phyloP scores from a whole-genome alignment of 2,329 filamentous ascomycete genomes.

The Chaetomium globosum region DNA sequence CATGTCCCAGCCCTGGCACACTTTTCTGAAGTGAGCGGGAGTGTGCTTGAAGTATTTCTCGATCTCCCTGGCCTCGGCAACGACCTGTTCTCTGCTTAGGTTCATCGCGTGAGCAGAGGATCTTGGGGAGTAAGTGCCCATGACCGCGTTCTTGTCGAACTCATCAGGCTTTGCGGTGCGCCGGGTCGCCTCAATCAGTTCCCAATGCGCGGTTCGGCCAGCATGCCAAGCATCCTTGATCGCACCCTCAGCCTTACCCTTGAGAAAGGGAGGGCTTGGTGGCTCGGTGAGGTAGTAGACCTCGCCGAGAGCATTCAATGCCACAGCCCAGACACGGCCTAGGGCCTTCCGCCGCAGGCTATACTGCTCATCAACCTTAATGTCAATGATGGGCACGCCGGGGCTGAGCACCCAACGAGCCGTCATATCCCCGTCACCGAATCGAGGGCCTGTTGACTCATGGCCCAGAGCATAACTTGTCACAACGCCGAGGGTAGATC shows the following conservation, averaged over 20 bases:
- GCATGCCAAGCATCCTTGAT: slow-evolving; percentile 76
- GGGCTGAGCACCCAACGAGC: slow-evolving; percentile 89
- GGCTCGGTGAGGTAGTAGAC: slow-evolving; percentile 79
- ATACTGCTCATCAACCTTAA: slow-evolving; percentile 83
- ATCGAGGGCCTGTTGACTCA: slow-evolving; percentile 61
- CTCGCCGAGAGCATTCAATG: slow-evolving; percentile 91
- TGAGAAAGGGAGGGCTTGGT: slow-evolving; percentile 59
- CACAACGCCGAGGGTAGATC: slow-evolving; percentile 80
- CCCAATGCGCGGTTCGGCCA: slow-evolving; percentile 79
- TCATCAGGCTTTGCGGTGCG: slow-evolving; percentile 73
- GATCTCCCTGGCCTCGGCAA: slow-evolving; percentile 78
- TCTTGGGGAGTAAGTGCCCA: slow-evolving; percentile 78
- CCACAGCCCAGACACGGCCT: slow-evolving; percentile 83
- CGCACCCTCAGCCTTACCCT: slow-evolving; percentile 55
- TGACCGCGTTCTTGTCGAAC: slow-evolving; percentile 66
- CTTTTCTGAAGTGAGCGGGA: slow-evolving; percentile 75
- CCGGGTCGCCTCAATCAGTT: slow-evolving; percentile 74
- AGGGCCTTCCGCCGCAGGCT: slow-evolving; percentile 68
- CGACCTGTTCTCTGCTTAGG: slow-evolving; percentile 69
- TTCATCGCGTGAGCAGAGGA: slow-evolving; percentile 75
- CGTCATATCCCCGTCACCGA: slow-evolving; percentile 75
- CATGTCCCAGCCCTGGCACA: slow-evolving; percentile 92
- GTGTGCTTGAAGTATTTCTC: slow-evolving; percentile 72
- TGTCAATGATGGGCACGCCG: slow-evolving; percentile 84
- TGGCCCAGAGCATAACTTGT: slow-evolving; percentile 76